These are phyloP conservation scores for Sutorius eximius DNA, from an alignment of 1,284 basidiomycete species.

Conservation along the genomic window DNA sequence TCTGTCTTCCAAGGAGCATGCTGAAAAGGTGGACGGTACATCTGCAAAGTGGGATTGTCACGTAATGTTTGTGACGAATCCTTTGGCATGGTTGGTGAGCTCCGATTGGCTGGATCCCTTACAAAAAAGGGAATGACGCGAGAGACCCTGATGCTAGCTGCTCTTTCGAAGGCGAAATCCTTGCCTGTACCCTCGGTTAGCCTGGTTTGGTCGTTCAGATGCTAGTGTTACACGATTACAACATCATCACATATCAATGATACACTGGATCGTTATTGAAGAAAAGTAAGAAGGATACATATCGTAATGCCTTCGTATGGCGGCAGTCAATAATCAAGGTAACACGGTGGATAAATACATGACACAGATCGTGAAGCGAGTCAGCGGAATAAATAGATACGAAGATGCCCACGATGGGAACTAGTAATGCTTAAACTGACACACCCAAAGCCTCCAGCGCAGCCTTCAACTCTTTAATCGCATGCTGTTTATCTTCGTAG, in stretches of 20 bases:
- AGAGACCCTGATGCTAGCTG: no score
- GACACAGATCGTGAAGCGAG: not conserved
- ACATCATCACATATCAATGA: not conserved
- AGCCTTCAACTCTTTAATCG: slow-evolving; percentile 72
- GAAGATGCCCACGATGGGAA: not conserved
- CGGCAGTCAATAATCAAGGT: not conserved
- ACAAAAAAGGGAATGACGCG: no score
- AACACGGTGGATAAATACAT: not conserved
- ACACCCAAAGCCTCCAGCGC: slow-evolving; percentile 73
- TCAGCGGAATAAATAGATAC: slow-evolving; percentile 8
- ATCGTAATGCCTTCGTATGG: not conserved
- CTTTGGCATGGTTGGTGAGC: no score
- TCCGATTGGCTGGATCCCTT: no score
- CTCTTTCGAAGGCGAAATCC: no score
- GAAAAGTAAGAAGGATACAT: not conserved
- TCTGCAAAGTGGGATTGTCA: no score
- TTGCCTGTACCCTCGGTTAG: no score
- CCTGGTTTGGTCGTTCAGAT: no score
- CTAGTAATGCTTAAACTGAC: slow-evolving; percentile 11
- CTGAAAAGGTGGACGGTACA: not conserved
- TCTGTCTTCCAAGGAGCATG: slow-evolving; percentile 8
- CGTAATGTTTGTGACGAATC: no score
- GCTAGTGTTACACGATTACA: no score
- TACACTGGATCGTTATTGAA: slow-evolving; percentile 4
- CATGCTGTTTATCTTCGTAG: slow-evolving; percentile 87